Evolutionary conservation across 305 asterid genomes (phyloP).

Genomic region (Fraxinus velutina): DNA sequence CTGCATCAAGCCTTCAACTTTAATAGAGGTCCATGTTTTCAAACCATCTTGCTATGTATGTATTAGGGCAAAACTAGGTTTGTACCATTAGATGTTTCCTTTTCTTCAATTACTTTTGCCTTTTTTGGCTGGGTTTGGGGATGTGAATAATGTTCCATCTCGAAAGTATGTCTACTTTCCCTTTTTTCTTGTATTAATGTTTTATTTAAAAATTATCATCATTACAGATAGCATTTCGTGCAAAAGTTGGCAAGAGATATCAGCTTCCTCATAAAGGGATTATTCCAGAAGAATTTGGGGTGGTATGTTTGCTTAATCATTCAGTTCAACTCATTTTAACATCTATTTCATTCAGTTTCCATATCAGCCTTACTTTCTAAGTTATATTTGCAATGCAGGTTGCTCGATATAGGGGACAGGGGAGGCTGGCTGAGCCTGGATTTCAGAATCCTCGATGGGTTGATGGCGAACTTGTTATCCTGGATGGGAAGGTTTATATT

Average conservation of each 20-base stretch:
- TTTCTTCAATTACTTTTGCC: neutral
- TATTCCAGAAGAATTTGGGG: conserved; percentile 96
- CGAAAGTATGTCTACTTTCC: neutral
- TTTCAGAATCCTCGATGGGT: conserved; percentile 88
- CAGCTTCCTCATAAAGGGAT: conserved; percentile 97
- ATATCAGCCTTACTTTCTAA: conserved; percentile 1
- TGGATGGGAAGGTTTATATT: conserved; percentile 82
- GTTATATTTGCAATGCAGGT: conserved; percentile 42
- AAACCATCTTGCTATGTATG: neutral
- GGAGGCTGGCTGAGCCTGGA: conserved; percentile 91
- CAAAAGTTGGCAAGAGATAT: conserved; percentile 79
- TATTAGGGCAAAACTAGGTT: neutral
- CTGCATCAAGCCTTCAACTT: conserved; percentile 1
- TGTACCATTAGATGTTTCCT: neutral
- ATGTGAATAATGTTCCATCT: neutral
- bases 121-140: neutral
- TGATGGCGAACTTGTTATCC: conserved; percentile 91
- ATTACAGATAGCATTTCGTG: conserved; percentile 87
- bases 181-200: neutral
- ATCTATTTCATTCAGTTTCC: conserved; percentile 12
- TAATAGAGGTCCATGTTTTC: neutral
- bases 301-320: conserved; percentile 50
- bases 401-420: conserved; percentile 97
- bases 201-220: neutral
- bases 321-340: conserved; percentile 3